Conservation (phyloP, 805 yeast species). For the Scheffersomyces amazonensis region DNA sequence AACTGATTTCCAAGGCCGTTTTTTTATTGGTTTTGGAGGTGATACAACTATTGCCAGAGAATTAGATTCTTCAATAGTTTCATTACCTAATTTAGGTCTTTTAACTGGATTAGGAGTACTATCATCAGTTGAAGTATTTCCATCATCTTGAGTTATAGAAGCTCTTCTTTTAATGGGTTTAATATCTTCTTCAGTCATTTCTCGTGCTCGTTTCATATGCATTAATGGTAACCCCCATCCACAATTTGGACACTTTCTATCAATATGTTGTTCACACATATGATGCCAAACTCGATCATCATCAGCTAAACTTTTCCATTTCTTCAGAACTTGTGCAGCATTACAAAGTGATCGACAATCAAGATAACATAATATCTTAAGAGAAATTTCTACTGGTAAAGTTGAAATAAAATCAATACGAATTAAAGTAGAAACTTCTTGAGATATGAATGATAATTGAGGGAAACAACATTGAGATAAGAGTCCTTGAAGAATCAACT, state of each 20-base stretch:
- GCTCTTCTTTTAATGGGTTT: constrained; percentile 10
- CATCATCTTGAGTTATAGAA: constrained; percentile 4
- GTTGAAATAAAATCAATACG: constrained; percentile 86
- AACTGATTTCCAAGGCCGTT: constrained; percentile 93
- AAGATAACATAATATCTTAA: constrained; percentile 81
- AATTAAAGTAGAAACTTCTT: constrained; percentile 74
- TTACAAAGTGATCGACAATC: constrained; percentile 92
- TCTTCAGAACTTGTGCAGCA: constrained; percentile 87
- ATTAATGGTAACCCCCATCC: constrained; percentile 98
- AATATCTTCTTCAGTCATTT: constrained; percentile 23
- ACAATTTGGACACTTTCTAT: constrained; percentile 94
- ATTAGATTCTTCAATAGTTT: background rate
- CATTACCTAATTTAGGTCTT: background rate
- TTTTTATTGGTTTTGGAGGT: constrained; percentile 14
- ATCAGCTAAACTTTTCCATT: constrained; percentile 88
- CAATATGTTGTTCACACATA: constrained; percentile 98
- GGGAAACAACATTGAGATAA: constrained; percentile 93
- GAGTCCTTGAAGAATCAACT: constrained; percentile 77
- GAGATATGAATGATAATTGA: constrained; percentile 80
- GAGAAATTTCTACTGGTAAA: constrained; percentile 80
- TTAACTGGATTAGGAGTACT: background rate
- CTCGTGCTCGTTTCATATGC: constrained; percentile 78
- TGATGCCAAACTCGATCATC: constrained; percentile 98
- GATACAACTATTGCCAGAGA: background rate
- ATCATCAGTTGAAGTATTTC: background rate